A percentile compares a stretch with the other conserved stretches of the same genome.
Conservation (phyloP, 1,284 basidiomycete species). For the Chondrostereum purpureum region DNA sequence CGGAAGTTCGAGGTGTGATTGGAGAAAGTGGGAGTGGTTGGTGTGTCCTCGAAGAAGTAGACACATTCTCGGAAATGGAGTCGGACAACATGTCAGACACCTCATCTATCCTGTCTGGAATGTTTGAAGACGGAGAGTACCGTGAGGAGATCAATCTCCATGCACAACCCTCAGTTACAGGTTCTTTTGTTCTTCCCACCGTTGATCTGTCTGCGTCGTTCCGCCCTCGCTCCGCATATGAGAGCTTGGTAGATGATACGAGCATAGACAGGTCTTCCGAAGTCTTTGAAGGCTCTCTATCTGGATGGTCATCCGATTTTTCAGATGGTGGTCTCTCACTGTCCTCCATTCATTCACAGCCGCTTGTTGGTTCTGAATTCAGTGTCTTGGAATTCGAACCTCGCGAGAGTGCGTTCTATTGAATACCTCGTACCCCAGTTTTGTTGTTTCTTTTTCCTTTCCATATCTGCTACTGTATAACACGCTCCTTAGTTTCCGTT, state of each 20-base stretch:
- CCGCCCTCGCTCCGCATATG: slow-evolving; percentile 4
- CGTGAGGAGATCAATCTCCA: slow-evolving; percentile 10
- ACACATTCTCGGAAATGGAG: slow-evolving; percentile 23
- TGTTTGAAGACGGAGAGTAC: slow-evolving; percentile 21
- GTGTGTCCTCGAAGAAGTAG: slow-evolving; percentile 61
- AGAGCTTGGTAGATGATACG: background rate
- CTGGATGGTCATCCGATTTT: slow-evolving; percentile 12
- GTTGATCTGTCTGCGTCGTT: slow-evolving; percentile 54
- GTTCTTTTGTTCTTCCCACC: slow-evolving; percentile 59
- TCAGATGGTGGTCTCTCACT: slow-evolving; percentile 14
- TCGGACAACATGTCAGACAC: slow-evolving; percentile 23
- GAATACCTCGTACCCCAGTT: background rate
- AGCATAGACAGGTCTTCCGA: background rate
- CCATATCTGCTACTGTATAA: background rate
- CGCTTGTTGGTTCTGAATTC: slow-evolving; percentile 33
- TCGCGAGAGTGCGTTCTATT: background rate
- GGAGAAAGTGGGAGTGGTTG: slow-evolving; percentile 65
- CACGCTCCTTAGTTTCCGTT: background rate
- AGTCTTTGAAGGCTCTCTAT: slow-evolving; percentile 13
- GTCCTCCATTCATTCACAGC: slow-evolving; percentile 16
- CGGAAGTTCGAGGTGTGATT: slow-evolving; percentile 53
- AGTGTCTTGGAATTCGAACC: slow-evolving; percentile 4
- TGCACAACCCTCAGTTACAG: slow-evolving; percentile 33
- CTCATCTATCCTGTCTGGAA: slow-evolving; percentile 25
- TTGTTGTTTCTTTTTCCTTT: background rate